Conservation (phyloP, 2,329 filamentous ascomycete species). For the Onygenales sp. region DNA sequence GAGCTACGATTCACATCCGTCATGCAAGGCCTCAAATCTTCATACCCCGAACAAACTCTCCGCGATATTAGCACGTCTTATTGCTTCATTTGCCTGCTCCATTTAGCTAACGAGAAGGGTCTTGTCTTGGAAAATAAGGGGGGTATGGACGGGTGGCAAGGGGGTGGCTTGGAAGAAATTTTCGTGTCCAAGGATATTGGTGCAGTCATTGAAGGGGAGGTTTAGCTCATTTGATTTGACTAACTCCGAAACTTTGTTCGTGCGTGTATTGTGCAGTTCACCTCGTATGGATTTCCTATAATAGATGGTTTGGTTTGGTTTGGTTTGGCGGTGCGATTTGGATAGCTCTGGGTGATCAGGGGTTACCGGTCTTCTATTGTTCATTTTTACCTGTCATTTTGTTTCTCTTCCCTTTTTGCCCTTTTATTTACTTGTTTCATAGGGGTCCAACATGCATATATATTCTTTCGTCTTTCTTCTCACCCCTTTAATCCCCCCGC, state of each 20-base stretch:
- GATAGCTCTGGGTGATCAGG: too few relatives aligned
- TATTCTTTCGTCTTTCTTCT: too few relatives aligned
- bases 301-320: neutral
- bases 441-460: too few relatives aligned
- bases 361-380: neutral
- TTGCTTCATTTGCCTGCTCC: constrained; percentile 88
- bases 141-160: constrained; percentile 10
- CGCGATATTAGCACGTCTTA: constrained; percentile 87
- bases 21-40: constrained; percentile 77
- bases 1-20: constrained; percentile 78
- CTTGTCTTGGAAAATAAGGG: constrained; percentile 59
- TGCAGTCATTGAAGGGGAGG: constrained; percentile 19
- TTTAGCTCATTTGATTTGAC: neutral
- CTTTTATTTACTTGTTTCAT: too few relatives aligned
- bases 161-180: constrained; percentile 34
- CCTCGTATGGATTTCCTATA: neutral
- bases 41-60: constrained; percentile 80
- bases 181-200: constrained; percentile 31
- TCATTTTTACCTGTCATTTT: neutral
- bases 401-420: neutral
- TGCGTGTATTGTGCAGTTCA: neutral
- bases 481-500: too few relatives aligned
- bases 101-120: constrained; percentile 88
- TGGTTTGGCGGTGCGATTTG: neutral
- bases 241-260: neutral